Conservation (phyloP, 768 basidiomycete genomes). For the Amanita polypyramis region DNA sequence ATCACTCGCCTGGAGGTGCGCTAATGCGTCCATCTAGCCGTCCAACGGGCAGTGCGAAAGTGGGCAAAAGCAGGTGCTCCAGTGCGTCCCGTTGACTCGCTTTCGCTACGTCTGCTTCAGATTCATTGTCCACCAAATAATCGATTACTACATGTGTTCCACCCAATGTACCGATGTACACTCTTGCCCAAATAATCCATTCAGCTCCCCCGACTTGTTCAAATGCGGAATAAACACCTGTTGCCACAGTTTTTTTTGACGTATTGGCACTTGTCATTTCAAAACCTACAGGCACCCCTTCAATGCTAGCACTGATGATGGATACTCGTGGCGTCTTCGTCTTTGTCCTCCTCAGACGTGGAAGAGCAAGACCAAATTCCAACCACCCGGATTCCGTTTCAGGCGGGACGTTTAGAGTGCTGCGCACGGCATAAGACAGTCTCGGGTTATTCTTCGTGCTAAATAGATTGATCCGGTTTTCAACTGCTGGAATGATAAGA, state of each 20-base stretch:
- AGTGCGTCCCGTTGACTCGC: slow-evolving; percentile 28
- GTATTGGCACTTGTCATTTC: slow-evolving; percentile 38
- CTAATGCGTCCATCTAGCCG: slow-evolving; percentile 55
- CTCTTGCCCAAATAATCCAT: slow-evolving; percentile 58
- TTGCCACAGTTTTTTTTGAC: slow-evolving; percentile 22
- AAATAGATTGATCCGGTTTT: slow-evolving; percentile 44
- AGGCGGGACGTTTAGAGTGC: slow-evolving; percentile 44
- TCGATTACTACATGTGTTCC: slow-evolving; percentile 49
- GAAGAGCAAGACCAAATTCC: slow-evolving; percentile 54
- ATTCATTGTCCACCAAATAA: slow-evolving; percentile 42
- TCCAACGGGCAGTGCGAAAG: slow-evolving; percentile 63
- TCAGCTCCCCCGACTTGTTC: slow-evolving; percentile 44
- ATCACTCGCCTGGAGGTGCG: slow-evolving; percentile 35
- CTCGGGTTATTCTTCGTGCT: slow-evolving; percentile 21
- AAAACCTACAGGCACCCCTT: slow-evolving; percentile 53
- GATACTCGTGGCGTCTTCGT: slow-evolving; percentile 15
- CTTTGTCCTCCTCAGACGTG: slow-evolving; percentile 22
- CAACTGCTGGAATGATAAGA: slow-evolving; percentile 51
- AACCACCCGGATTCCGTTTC: slow-evolving; percentile 61
- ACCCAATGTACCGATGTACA: slow-evolving; percentile 41
- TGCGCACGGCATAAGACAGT: slow-evolving; percentile 48
- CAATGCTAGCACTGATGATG: slow-evolving; percentile 49
- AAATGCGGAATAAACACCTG: slow-evolving; percentile 29
- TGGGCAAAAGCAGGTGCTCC: slow-evolving; percentile 45
- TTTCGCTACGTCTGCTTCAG: slow-evolving; percentile 7